Base-by-base conservation (phyloP, 306 rosid species). In the Malus sieversii region DNA sequence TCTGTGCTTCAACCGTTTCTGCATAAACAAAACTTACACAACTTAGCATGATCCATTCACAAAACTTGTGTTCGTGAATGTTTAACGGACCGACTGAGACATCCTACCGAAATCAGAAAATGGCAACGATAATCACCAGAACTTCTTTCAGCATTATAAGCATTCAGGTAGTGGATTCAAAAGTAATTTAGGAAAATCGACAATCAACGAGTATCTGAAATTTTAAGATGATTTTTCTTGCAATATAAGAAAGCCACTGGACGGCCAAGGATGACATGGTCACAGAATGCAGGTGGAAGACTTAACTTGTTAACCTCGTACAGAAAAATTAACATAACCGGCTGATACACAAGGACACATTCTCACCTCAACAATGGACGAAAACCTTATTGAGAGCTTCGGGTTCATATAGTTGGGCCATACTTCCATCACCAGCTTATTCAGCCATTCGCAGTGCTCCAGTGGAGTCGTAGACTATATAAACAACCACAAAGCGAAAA, bases 381-480 rank as follows among this genome's bases (percentile, higher is more conserved):
- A 81, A 82, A 96, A 86, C 75, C 86, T 96, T 63, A 6, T 65
- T 8, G 99, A 92, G 44, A 96, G 84, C 86, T 90, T 96, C 53
- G 91, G 89, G 76, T 75, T 80, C 63, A 90, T 79, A 70, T 74
- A 83, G 81, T 80, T 84, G 32, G 93, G 82, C 99, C 99, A 96
- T 75, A 90, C 48, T 87, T 96, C 97, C 33, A 79, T 84, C 85
- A 96, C 72, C 80, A 96, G 81, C 79, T 81, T 89, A 82, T 96
- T 96, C 76, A 96, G 75, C 99, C 99, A 96, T 79, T 96, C 97
- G 72, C 97, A 92, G 58, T 87, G 99, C 88, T 96, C 99, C 86
- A 96, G 75, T 52, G 99, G 93, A 33, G 99, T 92, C 45, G 84
- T 81, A 38, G 92, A 92, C 99, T 90, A 80, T 11, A 83, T 12